Evolutionary conservation across 768 basidiomycete genomes (phyloP), one percentile per base, ranked within the genome.

Genomic region (Xerocomellus dryophilus): DNA sequence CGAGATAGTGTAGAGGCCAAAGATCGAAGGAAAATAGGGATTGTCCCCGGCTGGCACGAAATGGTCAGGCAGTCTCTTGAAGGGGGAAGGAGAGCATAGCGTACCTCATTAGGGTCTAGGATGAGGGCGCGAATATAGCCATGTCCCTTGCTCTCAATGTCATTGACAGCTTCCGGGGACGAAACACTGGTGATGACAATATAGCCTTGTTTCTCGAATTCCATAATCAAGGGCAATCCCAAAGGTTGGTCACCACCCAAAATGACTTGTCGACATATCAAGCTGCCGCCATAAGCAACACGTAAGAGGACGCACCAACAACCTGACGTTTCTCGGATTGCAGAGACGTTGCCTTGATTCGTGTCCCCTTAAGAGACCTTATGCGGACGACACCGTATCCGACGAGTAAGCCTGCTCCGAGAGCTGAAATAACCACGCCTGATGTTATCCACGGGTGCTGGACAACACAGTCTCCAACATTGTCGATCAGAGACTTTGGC

Each of bases 51-150:
- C 91, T 93, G 53, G 38, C 41, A 46, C 35, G 27, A 34, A 47
- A 50, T 9, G 17, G n/a, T 71, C 43, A 54, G 40, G 15, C 11
- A 25, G 21, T 51, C 15, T 50, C 32, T 20, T 18, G 3, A 6
- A 7, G 7, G 4, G 7, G 17, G 34, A 7, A 35, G 29, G 35
- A 14, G 50, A 10, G 11, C n/a, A n/a, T n/a, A 39, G 58, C 77
- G 40, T 63, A 88, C 92, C 78, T 92, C 85, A 48, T 75, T 76
- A 0, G 91, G 86, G 70, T 94, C 86, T 38, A 94, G 80, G 29
- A 94, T 84, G 52, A 93, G 79, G 1, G 86, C 91, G 47, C 86
- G 85, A 51, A 93, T 81, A 68, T 82, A 93, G 25, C 93, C 93
- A 58, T 85, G 77, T 23, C 83, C 81, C 56, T 75, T 73, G 34